Evolutionary conservation across 208 protist species (phyloP), one percentile per base, ranked within the genome.

Genomic region (Crithidia mellificae): DNA sequence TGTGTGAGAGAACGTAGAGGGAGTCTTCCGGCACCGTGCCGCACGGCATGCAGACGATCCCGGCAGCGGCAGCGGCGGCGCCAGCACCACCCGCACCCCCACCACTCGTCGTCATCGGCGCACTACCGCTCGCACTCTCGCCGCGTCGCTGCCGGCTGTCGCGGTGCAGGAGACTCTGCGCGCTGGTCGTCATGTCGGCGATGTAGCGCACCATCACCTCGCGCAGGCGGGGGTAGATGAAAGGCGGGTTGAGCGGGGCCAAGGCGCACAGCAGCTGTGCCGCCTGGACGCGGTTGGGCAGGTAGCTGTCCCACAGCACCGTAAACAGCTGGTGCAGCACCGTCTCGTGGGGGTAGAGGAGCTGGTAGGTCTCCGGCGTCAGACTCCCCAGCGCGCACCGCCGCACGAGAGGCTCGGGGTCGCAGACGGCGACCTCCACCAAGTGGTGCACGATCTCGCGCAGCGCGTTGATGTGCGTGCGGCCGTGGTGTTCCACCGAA

Each of bases 171-270:
- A 47, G n/a, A 47, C 54, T 22, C 17, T 25, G 25, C 32, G 63
- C 47, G 58, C 58, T 55, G 22, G 30, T 47, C 30, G 52, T 70
- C 63, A 91, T 78, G 62, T 92, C 82, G 14, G 66, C 72, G 8
- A 92, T 63, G 65, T 82, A 77, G 46, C 56, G 71, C 27, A 88
- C 53, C 51, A 95, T 58, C n/a, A 84, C 69, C 52, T 81, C 81
- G 12, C 85, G 79, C n/a, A 95, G 74, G 2, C 81, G 77, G 29
- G 90, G 87, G 66, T 90, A 95, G 14, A 92, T 76, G 19, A 63
- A 49, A 14, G 82, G 65, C 1, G 80, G 81, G 44, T 83, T 85
- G 39, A 79, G 59, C 29, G 80, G 80, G 38, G 86, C 83, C 25
- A 95, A 32, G 6, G 76, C 78, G 36, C 90, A 85, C 36, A 95